Base-by-base conservation (phyloP, 2,329 filamentous ascomycete genomes). In the Sporothrix dimorphospora region DNA sequence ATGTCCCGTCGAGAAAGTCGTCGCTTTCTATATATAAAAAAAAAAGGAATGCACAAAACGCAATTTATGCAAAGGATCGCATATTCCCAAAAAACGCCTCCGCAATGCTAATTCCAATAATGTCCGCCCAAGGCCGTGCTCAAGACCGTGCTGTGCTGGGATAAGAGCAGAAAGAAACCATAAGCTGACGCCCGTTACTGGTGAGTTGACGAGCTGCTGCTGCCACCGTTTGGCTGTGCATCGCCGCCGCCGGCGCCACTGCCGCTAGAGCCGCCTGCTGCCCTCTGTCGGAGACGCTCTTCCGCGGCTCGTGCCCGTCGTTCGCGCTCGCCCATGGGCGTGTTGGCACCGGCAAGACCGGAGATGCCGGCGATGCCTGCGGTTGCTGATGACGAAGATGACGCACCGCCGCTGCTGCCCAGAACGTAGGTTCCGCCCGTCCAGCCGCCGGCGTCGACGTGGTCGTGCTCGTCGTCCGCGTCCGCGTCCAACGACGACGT, bases 381-480 rank as follows among this genome's bases (percentile, higher is more conserved):
- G 9, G 61, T 19, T n/a, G 45, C 7, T 14, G 55, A 71, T 69
- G 16, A 67, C 71, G 2, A 77, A 75, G 73, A 81, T 85, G 69
- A 85, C 86, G 21, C 9, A 9, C 34, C 34, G 12, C 82, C 81
- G 1, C 81, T 83, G 59, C 86, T 88, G 47, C 91, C 91, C 16
- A 94, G 85, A 19, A 94, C 90, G 80, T 92, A 95, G 77, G 93
- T 89, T 1, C 93, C 93, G 5, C 93, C 93, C 0, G 87, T 90
- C 92, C 92, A 94, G 0, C 91, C 92, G 3, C 91, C 91, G 76
- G 91, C 87, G 78, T 94, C 91, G 75, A 91, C 86, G 21, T 81
- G 81, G 55, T 79, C 80, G 70, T 79, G 79, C 19, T 83, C 85
- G 40, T 59, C 55, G 59, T 65, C 38, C 5, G 38, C n/a, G n/a